These are phyloP conservation scores for Rasamsonia emersonii DNA, from an alignment of 2,329 filamentous ascomycete genomes.

Conservation along the genomic window DNA sequence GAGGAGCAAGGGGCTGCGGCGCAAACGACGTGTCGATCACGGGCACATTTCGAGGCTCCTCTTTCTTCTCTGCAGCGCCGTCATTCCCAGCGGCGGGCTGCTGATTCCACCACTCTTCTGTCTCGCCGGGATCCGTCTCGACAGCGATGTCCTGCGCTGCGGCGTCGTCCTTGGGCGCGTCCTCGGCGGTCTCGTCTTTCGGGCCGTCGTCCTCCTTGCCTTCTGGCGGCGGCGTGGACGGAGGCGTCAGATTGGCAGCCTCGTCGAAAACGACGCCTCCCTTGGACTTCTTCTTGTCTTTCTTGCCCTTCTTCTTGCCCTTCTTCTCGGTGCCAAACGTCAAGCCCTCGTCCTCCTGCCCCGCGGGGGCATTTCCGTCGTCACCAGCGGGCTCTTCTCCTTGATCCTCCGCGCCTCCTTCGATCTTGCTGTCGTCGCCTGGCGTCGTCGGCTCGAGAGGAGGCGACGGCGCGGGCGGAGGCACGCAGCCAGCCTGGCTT, in stretches of 20 bases:
- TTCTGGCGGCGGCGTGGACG: slow-evolving; percentile 28
- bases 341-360: slow-evolving; percentile 5
- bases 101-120: slow-evolving; percentile 7
- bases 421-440: neutral
- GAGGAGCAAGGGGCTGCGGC: slow-evolving; percentile 20
- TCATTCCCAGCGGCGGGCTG: slow-evolving; percentile 7
- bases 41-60: slow-evolving; percentile 10
- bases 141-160: slow-evolving; percentile 6
- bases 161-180: slow-evolving; percentile 1
- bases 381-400: neutral
- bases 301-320: slow-evolving; percentile 20
- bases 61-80: slow-evolving; percentile 2
- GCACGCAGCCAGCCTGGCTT: slow-evolving; percentile 10
- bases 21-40: slow-evolving; percentile 30
- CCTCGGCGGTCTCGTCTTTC: slow-evolving; percentile 4
- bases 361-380: slow-evolving; percentile 1
- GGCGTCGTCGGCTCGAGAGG: too few species aligned
- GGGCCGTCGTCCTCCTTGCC: slow-evolving; percentile 10
- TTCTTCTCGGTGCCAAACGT: slow-evolving; percentile 4
- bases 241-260: slow-evolving; percentile 26
- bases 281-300: slow-evolving; percentile 19
- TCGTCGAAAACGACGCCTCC: slow-evolving; percentile 16
- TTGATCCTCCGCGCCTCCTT: neutral
- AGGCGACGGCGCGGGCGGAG: slow-evolving; percentile 24
- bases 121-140: slow-evolving; percentile 8